phyloP scores from a whole-genome alignment of 129 eudicot genomes.

The Pittosporum tobira region DNA sequence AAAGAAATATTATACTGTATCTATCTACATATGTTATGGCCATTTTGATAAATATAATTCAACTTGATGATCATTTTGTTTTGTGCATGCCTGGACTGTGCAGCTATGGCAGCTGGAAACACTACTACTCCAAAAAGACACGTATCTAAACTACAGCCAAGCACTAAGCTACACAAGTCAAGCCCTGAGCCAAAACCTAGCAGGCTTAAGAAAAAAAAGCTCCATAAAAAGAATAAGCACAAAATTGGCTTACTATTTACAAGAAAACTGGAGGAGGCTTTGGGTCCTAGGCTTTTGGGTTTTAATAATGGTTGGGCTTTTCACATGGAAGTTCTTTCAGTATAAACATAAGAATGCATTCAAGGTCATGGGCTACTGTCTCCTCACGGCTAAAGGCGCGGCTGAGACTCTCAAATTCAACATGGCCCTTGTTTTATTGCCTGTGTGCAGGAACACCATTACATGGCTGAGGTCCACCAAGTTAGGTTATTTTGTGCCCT shows the following conservation, averaged over 20 bases:
- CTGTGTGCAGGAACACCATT: slow-evolving; percentile 87
- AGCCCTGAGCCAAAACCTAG: slow-evolving; percentile 88
- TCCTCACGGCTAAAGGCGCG: slow-evolving; percentile 91
- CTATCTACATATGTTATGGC: not conserved
- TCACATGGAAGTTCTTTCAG: slow-evolving; percentile 77
- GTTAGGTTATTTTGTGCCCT: slow-evolving; percentile 54
- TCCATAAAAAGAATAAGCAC: slow-evolving; percentile 54
- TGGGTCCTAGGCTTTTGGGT: slow-evolving; percentile 80
- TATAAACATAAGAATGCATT: slow-evolving; percentile 71
- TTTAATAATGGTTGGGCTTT: slow-evolving; percentile 65
- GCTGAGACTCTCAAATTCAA: slow-evolving; percentile 92
- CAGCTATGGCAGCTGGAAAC: slow-evolving; percentile 99
- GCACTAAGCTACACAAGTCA: slow-evolving; percentile 99
- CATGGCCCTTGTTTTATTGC: slow-evolving; percentile 86
- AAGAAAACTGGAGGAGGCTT: slow-evolving; percentile 86
- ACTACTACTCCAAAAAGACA: slow-evolving; percentile 87
- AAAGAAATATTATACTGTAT: too few relatives aligned
- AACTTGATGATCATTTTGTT: slow-evolving; percentile 12
- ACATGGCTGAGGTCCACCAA: slow-evolving; percentile 95
- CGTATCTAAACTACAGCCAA: slow-evolving; percentile 92
- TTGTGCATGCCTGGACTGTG: slow-evolving; percentile 16
- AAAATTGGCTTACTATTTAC: slow-evolving; percentile 47
- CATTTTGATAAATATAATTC: slow-evolving; percentile 1
- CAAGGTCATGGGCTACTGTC: slow-evolving; percentile 88
- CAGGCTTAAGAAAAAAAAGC: slow-evolving; percentile 58